Conservation (phyloP, 345 rosid genomes). For the Dimocarpus longan region DNA sequence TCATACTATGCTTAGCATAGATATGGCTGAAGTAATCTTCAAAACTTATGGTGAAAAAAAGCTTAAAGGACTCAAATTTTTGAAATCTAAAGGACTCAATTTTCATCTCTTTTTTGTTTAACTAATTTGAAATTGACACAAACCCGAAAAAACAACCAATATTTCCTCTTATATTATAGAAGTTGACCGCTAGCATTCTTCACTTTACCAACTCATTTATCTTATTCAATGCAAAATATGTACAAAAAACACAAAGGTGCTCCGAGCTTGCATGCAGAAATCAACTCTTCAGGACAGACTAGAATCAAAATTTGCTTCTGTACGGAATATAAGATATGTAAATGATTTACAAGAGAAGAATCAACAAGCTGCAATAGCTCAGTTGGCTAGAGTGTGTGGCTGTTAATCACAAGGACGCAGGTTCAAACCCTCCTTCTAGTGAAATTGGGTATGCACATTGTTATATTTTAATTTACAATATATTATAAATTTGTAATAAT, state of each 20-base stretch:
- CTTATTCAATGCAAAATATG: not conserved
- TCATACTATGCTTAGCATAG: too few relatives aligned
- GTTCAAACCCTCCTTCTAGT: conserved; percentile 81
- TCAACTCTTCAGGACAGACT: not conserved
- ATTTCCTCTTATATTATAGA: not conserved
- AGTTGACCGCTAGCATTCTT: not conserved
- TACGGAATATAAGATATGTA: too few relatives aligned
- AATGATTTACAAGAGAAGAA: not conserved
- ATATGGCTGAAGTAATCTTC: too few relatives aligned
- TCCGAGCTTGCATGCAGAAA: too few relatives aligned
- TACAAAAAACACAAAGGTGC: too few relatives aligned
- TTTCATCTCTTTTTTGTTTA: too few relatives aligned
- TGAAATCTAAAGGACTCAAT: too few relatives aligned
- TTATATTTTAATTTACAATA: too few relatives aligned
- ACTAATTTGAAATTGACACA: too few relatives aligned
- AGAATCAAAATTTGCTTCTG: too few relatives aligned
- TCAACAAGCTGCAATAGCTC: conserved; percentile 66
- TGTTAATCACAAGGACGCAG: conserved; percentile 93
- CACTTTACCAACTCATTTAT: not conserved
- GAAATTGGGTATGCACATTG: not conserved
- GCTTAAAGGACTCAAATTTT: not conserved
- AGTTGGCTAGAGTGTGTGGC: conserved; percentile 92
- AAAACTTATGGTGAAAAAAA: not conserved
- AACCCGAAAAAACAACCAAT: not conserved
- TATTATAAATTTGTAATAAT: too few relatives aligned